A percentile compares a stretch with the other conserved stretches of the same genome.
Conservation (phyloP, 805 yeast species). For the Starmerella cellae region DNA sequence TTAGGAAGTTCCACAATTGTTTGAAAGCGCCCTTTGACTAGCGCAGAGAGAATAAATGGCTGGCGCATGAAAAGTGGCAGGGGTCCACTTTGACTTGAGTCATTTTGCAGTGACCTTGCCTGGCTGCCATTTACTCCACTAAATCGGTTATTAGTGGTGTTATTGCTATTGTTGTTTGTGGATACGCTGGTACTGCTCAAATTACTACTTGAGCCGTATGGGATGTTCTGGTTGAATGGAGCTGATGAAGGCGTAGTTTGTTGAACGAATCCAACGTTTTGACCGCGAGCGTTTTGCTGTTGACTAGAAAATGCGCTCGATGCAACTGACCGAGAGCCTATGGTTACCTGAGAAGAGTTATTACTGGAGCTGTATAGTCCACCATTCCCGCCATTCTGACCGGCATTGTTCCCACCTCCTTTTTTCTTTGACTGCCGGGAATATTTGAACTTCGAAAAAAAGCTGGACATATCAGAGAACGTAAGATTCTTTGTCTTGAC, state of each 20-base stretch:
- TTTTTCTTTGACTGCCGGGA: constrained; percentile 16
- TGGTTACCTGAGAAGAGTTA: constrained; percentile 14
- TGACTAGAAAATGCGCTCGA: neutral
- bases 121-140: neutral
- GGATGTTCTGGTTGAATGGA: neutral
- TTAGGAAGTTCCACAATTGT: constrained; percentile 92
- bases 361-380: constrained; percentile 12
- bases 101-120: neutral
- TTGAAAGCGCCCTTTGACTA: constrained; percentile 91
- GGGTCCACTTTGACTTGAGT: constrained; percentile 1
- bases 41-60: constrained; percentile 84
- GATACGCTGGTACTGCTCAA: neutral
- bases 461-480: constrained; percentile 13
- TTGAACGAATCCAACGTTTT: neutral
- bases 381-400: neutral
- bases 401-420: constrained; percentile 1
- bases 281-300: constrained; percentile 2
- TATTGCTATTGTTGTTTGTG: neutral
- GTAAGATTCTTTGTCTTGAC: neutral
- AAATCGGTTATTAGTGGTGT: neutral
- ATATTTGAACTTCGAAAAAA: constrained; percentile 15
- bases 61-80: constrained; percentile 72
- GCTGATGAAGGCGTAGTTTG: constrained; percentile 1
- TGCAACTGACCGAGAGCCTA: constrained; percentile 7
- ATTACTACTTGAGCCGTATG: neutral